Evolutionary conservation across 2,329 filamentous ascomycete genomes (phyloP), one percentile per base, ranked within the genome.

Genomic region (Exserohilum turcica): DNA sequence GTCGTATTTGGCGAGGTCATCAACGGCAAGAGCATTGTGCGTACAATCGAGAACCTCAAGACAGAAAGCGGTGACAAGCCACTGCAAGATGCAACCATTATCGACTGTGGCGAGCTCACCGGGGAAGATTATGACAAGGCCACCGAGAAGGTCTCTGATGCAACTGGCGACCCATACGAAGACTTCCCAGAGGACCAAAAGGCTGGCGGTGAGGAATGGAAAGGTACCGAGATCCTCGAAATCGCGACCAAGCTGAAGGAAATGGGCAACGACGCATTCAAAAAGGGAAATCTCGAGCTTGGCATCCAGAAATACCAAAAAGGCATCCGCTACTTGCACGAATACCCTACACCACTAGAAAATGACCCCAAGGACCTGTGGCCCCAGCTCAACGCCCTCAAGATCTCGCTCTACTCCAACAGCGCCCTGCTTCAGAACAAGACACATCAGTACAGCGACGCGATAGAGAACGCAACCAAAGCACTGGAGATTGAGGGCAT

Each of bases 1-100:
- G 94, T 97, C 40, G 92, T 99, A 19, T 99, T 97, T 67, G 94
- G 94, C 59, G 89, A 97, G 74, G 93, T 97, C 50, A 84, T 97
- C 70, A 89, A 87, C 56, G 94, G 94, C 70, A 97, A 97, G 82
- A 92, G 90, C 57, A 80, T 97, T 32, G 85, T 97, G 29, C 89
- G 94, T 60, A 87, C 92, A 74, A 87, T 97, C 68, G 94, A 99
- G 79, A 94, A 94, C 76, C 80, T 91, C 57, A 81, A 82, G 47
- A 94, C 90, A 2, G 82, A 87, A 63, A 78, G 82, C 24, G 84
- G 83, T 67, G 94, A 97, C 80, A 93, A 92, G 78, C 92, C 92
- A 24, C 73, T 71, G 44, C 82, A 85, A 60, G 89, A 92, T 49
- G 89, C 87, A 52, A 63, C 62, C 21, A 59, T 59, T 19, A 81